A percentile compares a stretch with the other conserved stretches of the same genome.
These are phyloP conservation scores for Micromonas pusilla DNA, from an alignment of 139 green algal genomes.

Conservation along the genomic window DNA sequence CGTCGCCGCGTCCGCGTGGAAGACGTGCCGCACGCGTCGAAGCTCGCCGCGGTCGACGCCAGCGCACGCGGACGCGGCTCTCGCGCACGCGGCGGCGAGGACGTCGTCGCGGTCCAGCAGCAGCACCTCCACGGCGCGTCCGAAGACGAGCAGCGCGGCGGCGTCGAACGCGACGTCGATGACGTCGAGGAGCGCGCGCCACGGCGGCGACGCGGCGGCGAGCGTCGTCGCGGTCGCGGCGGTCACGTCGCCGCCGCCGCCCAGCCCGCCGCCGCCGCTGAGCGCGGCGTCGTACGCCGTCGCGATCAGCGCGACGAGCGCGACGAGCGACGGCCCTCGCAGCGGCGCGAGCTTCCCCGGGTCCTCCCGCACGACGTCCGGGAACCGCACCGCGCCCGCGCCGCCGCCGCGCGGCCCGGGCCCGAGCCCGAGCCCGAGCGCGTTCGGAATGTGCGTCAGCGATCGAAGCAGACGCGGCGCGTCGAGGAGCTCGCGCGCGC, in stretches of 20 bases:
- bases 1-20: background rate
- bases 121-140: background rate
- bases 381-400: background rate
- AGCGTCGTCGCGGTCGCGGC: background rate
- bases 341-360: constrained; percentile 4
- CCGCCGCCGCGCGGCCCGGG: too few relatives aligned
- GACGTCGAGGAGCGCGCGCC: background rate
- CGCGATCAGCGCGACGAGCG: background rate
- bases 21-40: background rate
- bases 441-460: background rate
- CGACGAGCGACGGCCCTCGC: background rate
- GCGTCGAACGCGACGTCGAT: background rate
- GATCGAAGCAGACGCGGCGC: background rate
- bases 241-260: too few relatives aligned
- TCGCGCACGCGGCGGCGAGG: background rate
- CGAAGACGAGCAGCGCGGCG: background rate
- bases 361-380: background rate
- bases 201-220: background rate
- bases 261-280: too few relatives aligned
- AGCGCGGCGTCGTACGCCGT: too few relatives aligned
- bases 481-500: background rate
- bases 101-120: constrained; percentile 2
- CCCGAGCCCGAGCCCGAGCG: background rate
- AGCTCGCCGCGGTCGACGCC: background rate
- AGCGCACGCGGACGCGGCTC: background rate